Evolutionary conservation across 1,284 basidiomycete genomes (phyloP).

Genomic region (Tilletia setariae): DNA sequence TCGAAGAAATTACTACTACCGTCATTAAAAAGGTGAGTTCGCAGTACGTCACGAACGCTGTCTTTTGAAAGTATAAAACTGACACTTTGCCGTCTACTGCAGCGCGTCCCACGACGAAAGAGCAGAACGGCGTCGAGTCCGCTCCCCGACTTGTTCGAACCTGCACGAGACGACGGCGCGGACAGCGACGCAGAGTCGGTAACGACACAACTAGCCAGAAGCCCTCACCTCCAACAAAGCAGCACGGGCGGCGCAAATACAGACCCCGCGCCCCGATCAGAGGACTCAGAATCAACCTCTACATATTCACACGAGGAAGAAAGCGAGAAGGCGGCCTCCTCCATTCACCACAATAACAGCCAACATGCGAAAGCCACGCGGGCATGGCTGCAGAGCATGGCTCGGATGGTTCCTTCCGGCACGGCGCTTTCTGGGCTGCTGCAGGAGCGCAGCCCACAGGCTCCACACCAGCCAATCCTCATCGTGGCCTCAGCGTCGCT

Average conservation of each 20-base stretch:
- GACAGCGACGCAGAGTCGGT: neutral
- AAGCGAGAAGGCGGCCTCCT: neutral
- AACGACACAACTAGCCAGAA: neutral
- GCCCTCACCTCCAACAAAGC: neutral
- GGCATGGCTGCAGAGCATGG: neutral
- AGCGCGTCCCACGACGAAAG: constrained; percentile 8
- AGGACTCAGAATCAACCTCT: neutral
- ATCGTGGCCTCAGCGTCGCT: neutral
- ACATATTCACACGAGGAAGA: neutral
- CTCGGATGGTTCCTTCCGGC: constrained; percentile 3
- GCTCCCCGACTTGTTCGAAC: neutral
- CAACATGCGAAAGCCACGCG: constrained; percentile 1
- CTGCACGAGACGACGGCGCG: neutral
- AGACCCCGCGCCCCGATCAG: neutral
- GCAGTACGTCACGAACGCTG: neutral
- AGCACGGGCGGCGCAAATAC: neutral
- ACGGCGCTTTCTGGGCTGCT: neutral
- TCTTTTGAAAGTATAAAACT: neutral
- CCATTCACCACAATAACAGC: neutral
- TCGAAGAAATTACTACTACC: neutral
- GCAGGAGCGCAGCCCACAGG: neutral
- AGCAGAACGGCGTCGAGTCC: neutral
- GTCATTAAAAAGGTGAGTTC: constrained; percentile 8
- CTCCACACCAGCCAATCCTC: neutral
- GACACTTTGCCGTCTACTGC: neutral